Conservation (phyloP, 768 basidiomycete species). For the Boletales sp. region DNA sequence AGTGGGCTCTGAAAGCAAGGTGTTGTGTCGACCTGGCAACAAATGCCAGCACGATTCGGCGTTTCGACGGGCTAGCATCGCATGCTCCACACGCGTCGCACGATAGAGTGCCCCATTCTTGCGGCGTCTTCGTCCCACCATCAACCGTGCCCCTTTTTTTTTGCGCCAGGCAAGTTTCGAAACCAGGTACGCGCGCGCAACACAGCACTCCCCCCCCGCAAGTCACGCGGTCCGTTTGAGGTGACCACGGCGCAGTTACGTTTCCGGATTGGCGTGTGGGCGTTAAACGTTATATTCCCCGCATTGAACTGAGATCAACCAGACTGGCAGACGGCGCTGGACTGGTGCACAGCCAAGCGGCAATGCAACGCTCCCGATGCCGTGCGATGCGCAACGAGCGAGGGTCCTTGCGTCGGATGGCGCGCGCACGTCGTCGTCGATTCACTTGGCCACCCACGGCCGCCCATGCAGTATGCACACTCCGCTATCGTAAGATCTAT, state of each 20-base stretch:
- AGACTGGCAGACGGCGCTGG: not conserved
- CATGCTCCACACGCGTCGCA: too few relatives aligned
- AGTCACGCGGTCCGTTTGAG: conserved; percentile 5
- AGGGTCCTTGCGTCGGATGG: too few relatives aligned
- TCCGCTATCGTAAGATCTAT: conserved; percentile 6
- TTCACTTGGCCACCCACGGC: conserved; percentile 8
- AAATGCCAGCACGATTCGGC: not conserved
- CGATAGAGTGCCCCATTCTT: not conserved
- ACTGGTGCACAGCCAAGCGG: not conserved
- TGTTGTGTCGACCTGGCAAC: conserved; percentile 6
- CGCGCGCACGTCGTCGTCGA: too few relatives aligned
- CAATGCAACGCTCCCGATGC: not conserved
- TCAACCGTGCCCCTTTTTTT: too few relatives aligned
- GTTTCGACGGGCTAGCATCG: too few relatives aligned
- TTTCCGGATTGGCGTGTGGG: conserved; percentile 13
- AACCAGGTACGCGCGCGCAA: conserved; percentile 3
- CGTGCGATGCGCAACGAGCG: too few relatives aligned
- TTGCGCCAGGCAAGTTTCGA: too few relatives aligned
- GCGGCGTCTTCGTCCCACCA: not conserved
- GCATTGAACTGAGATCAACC: conserved; percentile 20
- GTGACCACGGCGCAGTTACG: conserved; percentile 11
- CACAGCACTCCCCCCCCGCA: not conserved
- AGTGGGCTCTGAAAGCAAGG: too few relatives aligned
- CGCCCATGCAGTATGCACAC: conserved; percentile 5
- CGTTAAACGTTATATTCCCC: conserved; percentile 22